These are phyloP conservation scores for Phialemonium atrogriseum DNA, from an alignment of 2,329 filamentous ascomycete genomes.

Conservation along the genomic window DNA sequence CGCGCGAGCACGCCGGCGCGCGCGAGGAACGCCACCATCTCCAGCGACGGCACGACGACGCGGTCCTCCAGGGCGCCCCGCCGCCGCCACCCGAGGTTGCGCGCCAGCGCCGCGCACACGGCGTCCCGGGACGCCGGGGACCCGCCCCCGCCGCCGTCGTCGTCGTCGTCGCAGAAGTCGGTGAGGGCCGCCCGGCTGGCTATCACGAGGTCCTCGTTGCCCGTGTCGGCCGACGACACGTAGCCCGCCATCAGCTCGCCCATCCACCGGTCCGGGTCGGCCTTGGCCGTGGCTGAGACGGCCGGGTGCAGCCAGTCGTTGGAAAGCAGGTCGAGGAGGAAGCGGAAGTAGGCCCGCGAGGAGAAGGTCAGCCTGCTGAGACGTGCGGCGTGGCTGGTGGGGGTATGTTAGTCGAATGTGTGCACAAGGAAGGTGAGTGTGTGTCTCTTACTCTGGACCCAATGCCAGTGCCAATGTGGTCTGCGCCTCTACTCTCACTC, in stretches of 20 bases:
- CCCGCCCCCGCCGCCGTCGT: no score
- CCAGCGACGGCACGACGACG: slow-evolving; percentile 65
- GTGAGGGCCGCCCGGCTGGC: slow-evolving; percentile 58
- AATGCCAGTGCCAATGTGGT: slow-evolving; percentile 38
- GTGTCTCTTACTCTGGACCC: slow-evolving; percentile 32
- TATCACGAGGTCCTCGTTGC: slow-evolving; percentile 66
- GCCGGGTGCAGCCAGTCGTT: slow-evolving; percentile 25
- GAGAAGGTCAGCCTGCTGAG: slow-evolving; percentile 42
- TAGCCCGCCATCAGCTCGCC: slow-evolving; percentile 55
- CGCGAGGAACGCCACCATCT: slow-evolving; percentile 70
- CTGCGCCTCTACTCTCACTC: slow-evolving; percentile 64
- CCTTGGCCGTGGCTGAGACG: slow-evolving; percentile 25
- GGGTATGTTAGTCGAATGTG: slow-evolving; percentile 2
- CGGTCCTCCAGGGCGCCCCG: slow-evolving; percentile 48
- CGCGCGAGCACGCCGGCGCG: slow-evolving; percentile 46
- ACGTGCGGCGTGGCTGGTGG: slow-evolving; percentile 9
- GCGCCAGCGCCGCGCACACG: slow-evolving; percentile 42
- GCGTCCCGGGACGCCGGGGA: slow-evolving; percentile 30
- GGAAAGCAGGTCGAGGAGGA: slow-evolving; percentile 40
- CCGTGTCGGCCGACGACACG: slow-evolving; percentile 67
- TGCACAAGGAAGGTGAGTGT: neutral
- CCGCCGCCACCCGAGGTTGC: slow-evolving; percentile 44
- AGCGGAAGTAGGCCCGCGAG: slow-evolving; percentile 50
- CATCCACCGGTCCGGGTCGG: slow-evolving; percentile 31
- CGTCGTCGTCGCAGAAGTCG: slow-evolving; percentile 38